Conservation (phyloP, 2,329 filamentous ascomycete species). For the Fusarium succisae region DNA sequence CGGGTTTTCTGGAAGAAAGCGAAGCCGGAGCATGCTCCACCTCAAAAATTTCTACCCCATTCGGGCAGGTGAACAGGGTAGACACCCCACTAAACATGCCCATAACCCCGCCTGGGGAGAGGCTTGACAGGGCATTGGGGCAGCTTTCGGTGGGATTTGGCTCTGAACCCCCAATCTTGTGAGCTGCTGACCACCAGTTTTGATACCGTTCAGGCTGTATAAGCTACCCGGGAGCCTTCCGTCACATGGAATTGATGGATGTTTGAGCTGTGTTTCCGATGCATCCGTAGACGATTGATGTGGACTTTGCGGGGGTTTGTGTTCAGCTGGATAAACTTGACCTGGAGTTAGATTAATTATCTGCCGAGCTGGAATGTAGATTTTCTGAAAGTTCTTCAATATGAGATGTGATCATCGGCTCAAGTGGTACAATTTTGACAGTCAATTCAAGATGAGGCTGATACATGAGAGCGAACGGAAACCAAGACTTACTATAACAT, state of each 20-base stretch:
- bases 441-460: not conserved
- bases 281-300: slow-evolving; percentile 1
- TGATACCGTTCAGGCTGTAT: not conserved
- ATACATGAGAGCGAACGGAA: not conserved
- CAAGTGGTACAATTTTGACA: no score
- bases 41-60: slow-evolving; percentile 20
- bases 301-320: not conserved
- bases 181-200: slow-evolving; percentile 11
- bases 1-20: slow-evolving; percentile 41
- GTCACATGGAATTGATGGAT: not conserved
- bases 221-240: slow-evolving; percentile 17
- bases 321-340: not conserved
- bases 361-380: not conserved
- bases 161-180: not conserved
- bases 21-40: slow-evolving; percentile 28
- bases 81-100: not conserved
- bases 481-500: not conserved
- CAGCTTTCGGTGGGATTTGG: not conserved
- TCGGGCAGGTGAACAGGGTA: slow-evolving; percentile 33
- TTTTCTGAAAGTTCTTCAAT: not conserved
- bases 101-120: not conserved
- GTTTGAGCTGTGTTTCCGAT: slow-evolving; percentile 9
- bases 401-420: not conserved
- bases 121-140: not conserved
- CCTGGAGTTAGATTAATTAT: not conserved